These are phyloP conservation scores for Linaria vulgaris DNA, from an alignment of 257 asterid species.

Conservation along the genomic window DNA sequence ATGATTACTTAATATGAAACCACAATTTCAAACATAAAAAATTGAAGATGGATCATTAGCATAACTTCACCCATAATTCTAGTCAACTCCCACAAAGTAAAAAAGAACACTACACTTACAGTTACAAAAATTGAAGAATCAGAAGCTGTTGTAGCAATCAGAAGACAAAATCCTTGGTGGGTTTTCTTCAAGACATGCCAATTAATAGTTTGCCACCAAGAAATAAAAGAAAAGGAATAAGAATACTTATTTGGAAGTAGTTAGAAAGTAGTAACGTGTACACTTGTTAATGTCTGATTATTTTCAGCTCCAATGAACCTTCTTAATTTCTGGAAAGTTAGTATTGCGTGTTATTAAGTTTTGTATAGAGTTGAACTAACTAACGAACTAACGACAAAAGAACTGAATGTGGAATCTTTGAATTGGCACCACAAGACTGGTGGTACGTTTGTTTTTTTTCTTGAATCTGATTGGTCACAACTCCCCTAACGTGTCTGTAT, in stretches of 20 bases:
- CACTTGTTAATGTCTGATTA: not conserved
- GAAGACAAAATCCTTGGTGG: no score
- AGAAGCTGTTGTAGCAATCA: conserved; percentile 2
- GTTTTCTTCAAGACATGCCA: no score
- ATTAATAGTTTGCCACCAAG: not conserved
- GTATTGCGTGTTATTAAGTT: not conserved
- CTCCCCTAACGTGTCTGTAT: conserved; percentile 3
- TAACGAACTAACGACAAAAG: not conserved
- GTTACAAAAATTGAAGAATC: not conserved
- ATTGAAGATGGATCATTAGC: conserved; percentile 13
- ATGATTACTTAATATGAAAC: no score
- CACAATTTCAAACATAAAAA: no score
- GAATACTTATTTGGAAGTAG: not conserved
- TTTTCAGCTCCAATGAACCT: not conserved
- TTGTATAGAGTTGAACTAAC: conserved; percentile 4
- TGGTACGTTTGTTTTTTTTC: not conserved
- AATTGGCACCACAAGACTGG: not conserved
- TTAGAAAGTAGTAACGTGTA: conserved; percentile 2
- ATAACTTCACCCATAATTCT: not conserved
- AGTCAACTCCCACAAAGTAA: not conserved
- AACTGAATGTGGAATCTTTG: not conserved
- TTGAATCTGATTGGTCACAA: not conserved
- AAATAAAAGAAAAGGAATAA: not conserved
- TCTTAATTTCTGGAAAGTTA: not conserved
- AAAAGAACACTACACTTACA: conserved; percentile 16